phyloP scores from a whole-genome alignment of 257 asterid genomes.

The Orobanche coerulescens region DNA sequence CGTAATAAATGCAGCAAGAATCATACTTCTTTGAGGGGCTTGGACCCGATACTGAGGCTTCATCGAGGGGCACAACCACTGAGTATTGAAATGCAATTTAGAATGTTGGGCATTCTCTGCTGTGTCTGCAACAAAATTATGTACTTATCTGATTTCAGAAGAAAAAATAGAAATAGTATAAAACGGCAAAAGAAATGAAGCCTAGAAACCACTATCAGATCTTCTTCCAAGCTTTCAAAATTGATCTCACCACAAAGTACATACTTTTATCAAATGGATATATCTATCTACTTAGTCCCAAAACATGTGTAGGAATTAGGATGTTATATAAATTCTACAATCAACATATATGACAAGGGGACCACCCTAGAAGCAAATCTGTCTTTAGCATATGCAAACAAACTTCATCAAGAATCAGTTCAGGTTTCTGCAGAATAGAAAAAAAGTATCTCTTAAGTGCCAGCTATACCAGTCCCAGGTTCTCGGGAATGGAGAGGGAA shows the following conservation, averaged over 20 bases:
- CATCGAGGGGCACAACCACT: slow-evolving; percentile 80
- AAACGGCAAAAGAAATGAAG: slow-evolving; percentile 1
- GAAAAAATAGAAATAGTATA: slow-evolving; percentile 7
- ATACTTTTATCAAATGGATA: slow-evolving; percentile 10
- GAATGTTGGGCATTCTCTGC: slow-evolving; percentile 75
- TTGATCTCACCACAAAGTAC: neutral
- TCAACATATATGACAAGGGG: neutral
- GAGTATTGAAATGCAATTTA: slow-evolving; percentile 98
- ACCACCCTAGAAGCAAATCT: slow-evolving; percentile 11
- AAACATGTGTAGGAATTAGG: slow-evolving; percentile 17
- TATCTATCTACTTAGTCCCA: slow-evolving; percentile 5
- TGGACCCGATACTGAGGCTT: slow-evolving; percentile 43
- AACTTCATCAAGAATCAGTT: slow-evolving; percentile 6
- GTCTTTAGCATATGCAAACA: slow-evolving; percentile 19
- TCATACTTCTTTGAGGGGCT: slow-evolving; percentile 55
- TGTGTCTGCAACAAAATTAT: slow-evolving; percentile 49
- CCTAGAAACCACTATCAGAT: slow-evolving; percentile 15
- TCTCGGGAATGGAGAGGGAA: neutral
- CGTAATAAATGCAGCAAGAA: slow-evolving; percentile 21
- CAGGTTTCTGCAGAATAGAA: slow-evolving; percentile 5
- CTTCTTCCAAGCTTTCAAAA: slow-evolving; percentile 13
- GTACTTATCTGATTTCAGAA: slow-evolving; percentile 10
- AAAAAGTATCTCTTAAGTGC: slow-evolving; percentile 3
- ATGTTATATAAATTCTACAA: neutral
- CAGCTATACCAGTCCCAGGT: slow-evolving; percentile 11